Conservation (phyloP, 1,139 yeast genomes). For the Wickerhamomyces sp. region DNA sequence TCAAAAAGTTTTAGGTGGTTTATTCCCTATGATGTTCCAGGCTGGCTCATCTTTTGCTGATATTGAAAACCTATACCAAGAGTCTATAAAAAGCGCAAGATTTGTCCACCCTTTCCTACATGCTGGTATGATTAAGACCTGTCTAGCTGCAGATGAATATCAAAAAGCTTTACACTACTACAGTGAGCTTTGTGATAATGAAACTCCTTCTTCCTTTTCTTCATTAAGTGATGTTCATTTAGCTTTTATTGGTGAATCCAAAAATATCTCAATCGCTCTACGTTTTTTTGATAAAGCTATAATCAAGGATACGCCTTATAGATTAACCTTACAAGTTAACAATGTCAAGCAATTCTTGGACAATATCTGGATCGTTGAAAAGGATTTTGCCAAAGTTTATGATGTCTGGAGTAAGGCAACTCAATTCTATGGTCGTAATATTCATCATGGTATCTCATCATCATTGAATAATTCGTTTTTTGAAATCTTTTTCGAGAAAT, state of each 20-base stretch:
- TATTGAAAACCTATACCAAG: constrained; percentile 42
- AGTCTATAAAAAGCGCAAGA: constrained; percentile 29
- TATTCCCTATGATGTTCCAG: constrained; percentile 64
- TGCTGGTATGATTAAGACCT: constrained; percentile 60
- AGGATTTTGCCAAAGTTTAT: constrained; percentile 54
- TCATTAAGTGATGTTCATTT: constrained; percentile 65
- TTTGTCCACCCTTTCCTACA: constrained; percentile 44
- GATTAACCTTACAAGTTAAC: constrained; percentile 69
- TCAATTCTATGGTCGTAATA: constrained; percentile 51
- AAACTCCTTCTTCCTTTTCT: constrained; percentile 33
- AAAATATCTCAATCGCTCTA: constrained; percentile 67
- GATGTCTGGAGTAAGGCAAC: constrained; percentile 65
- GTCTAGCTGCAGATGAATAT: constrained; percentile 45
- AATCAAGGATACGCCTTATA: constrained; percentile 64
- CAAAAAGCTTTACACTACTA: constrained; percentile 49
- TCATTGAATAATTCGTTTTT: constrained; percentile 70
- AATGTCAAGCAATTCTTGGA: constrained; percentile 63
- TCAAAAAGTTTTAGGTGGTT: constrained; percentile 64
- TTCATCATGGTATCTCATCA: constrained; percentile 60
- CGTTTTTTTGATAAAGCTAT: constrained; percentile 72
- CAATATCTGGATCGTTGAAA: constrained; percentile 55
- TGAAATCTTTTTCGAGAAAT: constrained; percentile 58
- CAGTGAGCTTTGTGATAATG: constrained; percentile 36
- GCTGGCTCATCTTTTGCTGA: constrained; percentile 62
- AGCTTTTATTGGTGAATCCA: constrained; percentile 77